Evolutionary conservation across 306 rosid genomes (phyloP), one percentile per base, ranked within the genome.

Genomic region (Psophocarpus tetragonolobus): DNA sequence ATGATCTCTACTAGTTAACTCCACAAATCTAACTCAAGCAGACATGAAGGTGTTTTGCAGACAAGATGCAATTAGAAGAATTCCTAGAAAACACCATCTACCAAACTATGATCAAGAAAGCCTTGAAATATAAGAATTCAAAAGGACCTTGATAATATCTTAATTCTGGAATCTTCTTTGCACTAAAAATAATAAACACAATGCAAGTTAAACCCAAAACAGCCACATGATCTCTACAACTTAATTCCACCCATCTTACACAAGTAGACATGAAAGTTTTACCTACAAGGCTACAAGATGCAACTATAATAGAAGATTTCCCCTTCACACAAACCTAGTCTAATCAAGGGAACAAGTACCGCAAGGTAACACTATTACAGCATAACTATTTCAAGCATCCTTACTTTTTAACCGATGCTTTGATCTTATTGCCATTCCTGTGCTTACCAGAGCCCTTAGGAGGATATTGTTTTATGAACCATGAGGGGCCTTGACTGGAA

Each of bases 391-490:
- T 45, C 70, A 75, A 58, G 47, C 57, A 47, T 50, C 8, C 79
- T 51, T 77, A 82, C 82, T 41, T 41, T 17, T 71, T 1, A 29
- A 71, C 27, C 11, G 44, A 8, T 41, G 66, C 27, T 12, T 72
- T 24, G 83, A 33, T 63, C 75, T 60, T 71, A 32, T 65, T 82
- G 35, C 57, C 79, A 71, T 77, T 71, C 47, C 68, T 32, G 27
- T 63, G 4, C 75, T 36, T 63, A 63, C 65, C 41, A 42, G 63
- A 32, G 47, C 79, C 76, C 60, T 68, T 81, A 17, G 67, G 60
- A 26, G 77, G 47, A 81, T 75, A 38, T 68, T 76, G 82, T 64
- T 76, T 71, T 39, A 35, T 76, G 42, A 29, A 82, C 82, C 78
- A 51, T 6, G 78, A 63, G 60, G 68, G 2, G 64, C 48, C 82